Evolutionary conservation across 139 green algal genomes (phyloP), one percentile per base, ranked within the genome.

Genomic region (Chlamydomonas applanata): DNA sequence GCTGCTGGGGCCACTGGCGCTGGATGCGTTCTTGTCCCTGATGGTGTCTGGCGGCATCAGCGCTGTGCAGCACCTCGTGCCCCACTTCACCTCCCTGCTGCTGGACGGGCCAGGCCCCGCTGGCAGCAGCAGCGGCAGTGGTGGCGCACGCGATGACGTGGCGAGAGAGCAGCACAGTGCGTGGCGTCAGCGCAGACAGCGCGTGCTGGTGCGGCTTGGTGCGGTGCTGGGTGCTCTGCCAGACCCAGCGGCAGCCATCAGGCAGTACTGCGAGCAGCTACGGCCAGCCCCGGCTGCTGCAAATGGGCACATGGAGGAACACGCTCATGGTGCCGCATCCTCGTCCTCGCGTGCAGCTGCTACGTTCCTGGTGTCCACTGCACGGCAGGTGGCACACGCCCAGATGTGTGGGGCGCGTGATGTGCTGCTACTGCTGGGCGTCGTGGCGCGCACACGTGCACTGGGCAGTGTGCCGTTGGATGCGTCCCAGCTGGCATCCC

Each of bases 21-120:
- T 77, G 52, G 75, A 83, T 33, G 75, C 70, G 0, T 83, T 80
- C 46, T 68, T 80, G 52, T 30, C 54, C 27, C 72, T 85, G 46
- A 64, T 83, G n/a, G 75, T 71, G 65, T 63, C 82, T 52, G 82
- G 82, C 77, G 63, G n/a, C 11, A 49, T 49, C 40, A 49, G 7
- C 11, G 40, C 79, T 0, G 66, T 75, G 32, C 71, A 77, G 14
- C 49, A 75, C 27, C 65, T 88, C 22, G 27, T 85, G 30, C 76
- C 79, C 4, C 35, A 33, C 25, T 80, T 84, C 22, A 36, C 65
- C 3, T 67, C 82, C 33, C 73, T 85, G 36, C 79, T 78, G 59
- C 29, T 85, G 36, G 16, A 77, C 25, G 83, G 83, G 5, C 83
- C 83, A 0, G 49, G 24, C 27, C 24, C 71, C 19, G 45, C 61